These are phyloP conservation scores for Termitomyces heimii DNA, from an alignment of 768 basidiomycete species.

Conservation along the genomic window DNA sequence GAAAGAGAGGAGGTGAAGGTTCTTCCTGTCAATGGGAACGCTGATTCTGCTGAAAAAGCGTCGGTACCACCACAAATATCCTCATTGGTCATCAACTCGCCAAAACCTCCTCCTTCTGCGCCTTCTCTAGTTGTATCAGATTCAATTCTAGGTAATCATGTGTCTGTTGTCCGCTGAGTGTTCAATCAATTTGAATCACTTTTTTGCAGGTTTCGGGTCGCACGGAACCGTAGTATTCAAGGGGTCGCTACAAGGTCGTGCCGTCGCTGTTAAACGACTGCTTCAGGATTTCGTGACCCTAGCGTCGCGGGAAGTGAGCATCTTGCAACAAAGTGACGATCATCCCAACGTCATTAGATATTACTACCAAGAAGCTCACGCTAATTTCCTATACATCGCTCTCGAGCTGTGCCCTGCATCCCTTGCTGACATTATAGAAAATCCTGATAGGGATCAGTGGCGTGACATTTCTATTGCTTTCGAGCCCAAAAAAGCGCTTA, in stretches of 20 bases:
- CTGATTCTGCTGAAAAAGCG: slow-evolving; percentile 1
- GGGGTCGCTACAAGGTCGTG: slow-evolving; percentile 93
- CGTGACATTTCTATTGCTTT: slow-evolving; percentile 75
- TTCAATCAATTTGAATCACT: background rate
- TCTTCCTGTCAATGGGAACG: slow-evolving; percentile 20
- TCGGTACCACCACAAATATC: slow-evolving; percentile 12
- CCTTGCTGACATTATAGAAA: slow-evolving; percentile 82
- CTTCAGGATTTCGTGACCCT: slow-evolving; percentile 94
- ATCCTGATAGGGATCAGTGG: slow-evolving; percentile 59
- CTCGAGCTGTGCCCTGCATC: slow-evolving; percentile 92
- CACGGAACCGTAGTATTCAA: slow-evolving; percentile 95
- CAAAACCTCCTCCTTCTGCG: slow-evolving; percentile 19
- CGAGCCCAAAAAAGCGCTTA: slow-evolving; percentile 83
- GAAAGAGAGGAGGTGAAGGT: slow-evolving; percentile 24
- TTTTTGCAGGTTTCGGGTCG: slow-evolving; percentile 77
- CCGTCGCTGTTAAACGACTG: slow-evolving; percentile 97
- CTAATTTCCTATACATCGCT: slow-evolving; percentile 95
- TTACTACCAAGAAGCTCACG: slow-evolving; percentile 92
- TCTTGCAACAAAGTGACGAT: slow-evolving; percentile 95
- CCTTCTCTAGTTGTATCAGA: slow-evolving; percentile 71
- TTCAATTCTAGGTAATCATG: slow-evolving; percentile 57
- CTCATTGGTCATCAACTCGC: slow-evolving; percentile 18
- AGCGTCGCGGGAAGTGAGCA: slow-evolving; percentile 87
- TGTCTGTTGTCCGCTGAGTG: background rate
- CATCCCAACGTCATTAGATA: slow-evolving; percentile 99